Evolutionary conservation across 2,329 filamentous ascomycete species (phyloP).

Genomic region (Mycosphaerella sp.): DNA sequence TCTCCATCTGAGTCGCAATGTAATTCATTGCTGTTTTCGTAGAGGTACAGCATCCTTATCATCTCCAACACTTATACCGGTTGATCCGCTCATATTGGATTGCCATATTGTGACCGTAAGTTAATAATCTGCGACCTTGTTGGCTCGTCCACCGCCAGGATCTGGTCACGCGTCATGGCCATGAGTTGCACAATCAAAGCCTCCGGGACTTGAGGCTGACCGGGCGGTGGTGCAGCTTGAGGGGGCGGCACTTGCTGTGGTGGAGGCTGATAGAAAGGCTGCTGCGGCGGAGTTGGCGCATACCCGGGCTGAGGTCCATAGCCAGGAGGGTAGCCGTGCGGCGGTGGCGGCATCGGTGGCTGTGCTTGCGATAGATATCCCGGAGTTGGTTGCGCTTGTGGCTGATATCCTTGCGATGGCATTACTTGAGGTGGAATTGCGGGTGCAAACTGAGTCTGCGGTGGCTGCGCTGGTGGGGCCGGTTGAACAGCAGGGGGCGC

Average conservation of each 20-base stretch:
- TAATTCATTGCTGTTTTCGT: background rate
- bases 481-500: constrained; percentile 33
- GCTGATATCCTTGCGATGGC: constrained; percentile 20
- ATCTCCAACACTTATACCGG: too few relatives aligned
- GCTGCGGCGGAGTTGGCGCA: constrained; percentile 41
- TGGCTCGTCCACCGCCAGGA: constrained; percentile 60
- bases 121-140: constrained; percentile 75
- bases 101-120: constrained; percentile 58
- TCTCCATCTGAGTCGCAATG: too few relatives aligned
- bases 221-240: constrained; percentile 41
- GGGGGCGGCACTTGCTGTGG: constrained; percentile 41
- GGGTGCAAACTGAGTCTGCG: constrained; percentile 28
- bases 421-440: constrained; percentile 23
- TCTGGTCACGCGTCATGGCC: constrained; percentile 69
- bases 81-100: constrained; percentile 1
- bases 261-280: constrained; percentile 34
- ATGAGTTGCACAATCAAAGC: constrained; percentile 76
- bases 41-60: background rate
- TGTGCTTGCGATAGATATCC: constrained; percentile 12
- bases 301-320: constrained; percentile 37
- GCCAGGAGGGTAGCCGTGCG: constrained; percentile 17
- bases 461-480: constrained; percentile 17
- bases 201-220: constrained; percentile 42
- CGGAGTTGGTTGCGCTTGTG: constrained; percentile 21
- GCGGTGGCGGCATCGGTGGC: constrained; percentile 13